These are phyloP conservation scores for Trichoderma aggressivum DNA, from an alignment of 2,329 filamentous ascomycete genomes.

Conservation along the genomic window DNA sequence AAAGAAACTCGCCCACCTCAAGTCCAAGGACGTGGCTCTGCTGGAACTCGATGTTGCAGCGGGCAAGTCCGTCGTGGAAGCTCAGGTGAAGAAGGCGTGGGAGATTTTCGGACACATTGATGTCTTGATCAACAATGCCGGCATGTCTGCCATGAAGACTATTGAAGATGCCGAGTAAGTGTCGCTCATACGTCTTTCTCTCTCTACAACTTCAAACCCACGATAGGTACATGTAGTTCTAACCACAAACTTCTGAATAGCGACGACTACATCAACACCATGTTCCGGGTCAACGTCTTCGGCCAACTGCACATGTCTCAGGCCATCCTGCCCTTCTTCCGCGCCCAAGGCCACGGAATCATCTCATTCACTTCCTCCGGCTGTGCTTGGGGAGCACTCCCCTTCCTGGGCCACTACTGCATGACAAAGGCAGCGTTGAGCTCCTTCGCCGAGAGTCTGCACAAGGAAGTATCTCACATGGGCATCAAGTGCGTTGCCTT, in stretches of 20 bases:
- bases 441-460: constrained; percentile 29
- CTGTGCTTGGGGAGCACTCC: constrained; percentile 28
- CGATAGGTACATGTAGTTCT: background rate
- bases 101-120: constrained; percentile 33
- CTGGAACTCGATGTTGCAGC: constrained; percentile 33
- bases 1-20: constrained; percentile 25
- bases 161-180: constrained; percentile 34
- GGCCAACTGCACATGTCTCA: constrained; percentile 29
- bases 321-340: constrained; percentile 29
- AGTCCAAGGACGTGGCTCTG: constrained; percentile 26
- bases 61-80: constrained; percentile 20
- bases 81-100: constrained; percentile 29
- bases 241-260: constrained; percentile 9
- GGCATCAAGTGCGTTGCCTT: constrained; percentile 31
- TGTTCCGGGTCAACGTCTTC: constrained; percentile 31
- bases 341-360: constrained; percentile 25
- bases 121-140: constrained; percentile 36
- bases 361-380: constrained; percentile 33
- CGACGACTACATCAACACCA: constrained; percentile 24
- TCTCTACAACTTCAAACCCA: too few relatives aligned
- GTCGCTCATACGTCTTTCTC: background rate
- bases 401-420: constrained; percentile 32
- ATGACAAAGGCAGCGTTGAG: constrained; percentile 31
- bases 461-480: constrained; percentile 29
- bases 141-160: constrained; percentile 27